Evolutionary conservation across 257 asterid species (phyloP), one percentile per base, ranked within the genome.

Genomic region (Scutellaria minor): DNA sequence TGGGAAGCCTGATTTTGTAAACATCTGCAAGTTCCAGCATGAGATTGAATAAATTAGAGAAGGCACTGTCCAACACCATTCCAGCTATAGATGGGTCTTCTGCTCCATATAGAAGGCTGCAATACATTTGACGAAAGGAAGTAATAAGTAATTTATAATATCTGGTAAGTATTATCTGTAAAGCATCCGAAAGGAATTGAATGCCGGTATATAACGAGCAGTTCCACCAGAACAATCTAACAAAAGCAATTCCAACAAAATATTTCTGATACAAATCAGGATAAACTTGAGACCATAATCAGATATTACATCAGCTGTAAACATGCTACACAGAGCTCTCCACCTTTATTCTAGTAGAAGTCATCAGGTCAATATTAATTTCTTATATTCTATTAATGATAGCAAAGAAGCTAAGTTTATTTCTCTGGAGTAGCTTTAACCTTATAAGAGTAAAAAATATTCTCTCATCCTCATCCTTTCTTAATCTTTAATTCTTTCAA

Each of bases 51-150:
- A 94, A 84, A 77, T 91, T 94, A 63, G 98, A 91, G 90, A 94
- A 94, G 72, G 97, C 97, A 78, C 98, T 94, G 80, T 94, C 98
- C 84, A 94, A 80, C 83, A 94, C 98, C 95, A 94, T 89, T 80
- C 98, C 98, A 72, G 97, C 98, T 72, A 94, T 85, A 56, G 97
- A 91, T 75, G 98, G 98, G 76, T 94, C 98, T 83, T 91, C 97
- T 22, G 97, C 96, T 83, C 96, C 97, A 79, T 94, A 94, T 57
- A 94, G 95, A 80, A 94, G 98, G 87, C 98, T 94, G 89, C 84
- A 85, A 61, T 6, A 73, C 45, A 83, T 70, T 11, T 54, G 47
- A 64, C 35, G 50, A 63, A 76, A 76, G 58, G 60, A 72, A 18
- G 40, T 56, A 58, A 59, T 44, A 56, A 46, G 57, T 45, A 59